Evolutionary conservation across 441 rosid species (phyloP).

Genomic region (Euphorbia corollata): DNA sequence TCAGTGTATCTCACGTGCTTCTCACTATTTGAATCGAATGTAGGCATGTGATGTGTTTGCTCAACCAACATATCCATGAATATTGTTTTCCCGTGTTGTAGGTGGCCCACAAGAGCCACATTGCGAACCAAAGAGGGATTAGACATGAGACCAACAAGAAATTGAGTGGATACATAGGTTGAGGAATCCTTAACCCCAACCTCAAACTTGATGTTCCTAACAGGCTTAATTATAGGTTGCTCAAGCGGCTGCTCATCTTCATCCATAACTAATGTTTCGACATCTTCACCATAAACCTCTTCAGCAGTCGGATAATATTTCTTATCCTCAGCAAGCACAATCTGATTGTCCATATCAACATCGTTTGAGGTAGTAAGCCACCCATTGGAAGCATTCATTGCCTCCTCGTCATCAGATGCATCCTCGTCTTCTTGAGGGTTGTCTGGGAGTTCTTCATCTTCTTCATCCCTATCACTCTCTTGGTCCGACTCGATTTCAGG

Average conservation of each 20-base stretch:
- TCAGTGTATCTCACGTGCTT: slow-evolving; percentile 88
- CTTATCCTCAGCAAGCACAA: slow-evolving; percentile 92
- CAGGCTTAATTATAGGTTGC: slow-evolving; percentile 78
- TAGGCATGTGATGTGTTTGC: slow-evolving; percentile 86
- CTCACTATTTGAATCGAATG: slow-evolving; percentile 71
- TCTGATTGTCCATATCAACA: slow-evolving; percentile 82
- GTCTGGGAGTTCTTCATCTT: slow-evolving; percentile 57
- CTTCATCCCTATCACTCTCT: slow-evolving; percentile 67
- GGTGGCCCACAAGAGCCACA: slow-evolving; percentile 88
- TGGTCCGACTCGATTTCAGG: slow-evolving; percentile 92
- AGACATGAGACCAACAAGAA: slow-evolving; percentile 89
- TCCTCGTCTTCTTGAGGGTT: slow-evolving; percentile 43
- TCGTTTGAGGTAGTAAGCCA: slow-evolving; percentile 71
- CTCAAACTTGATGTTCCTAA: slow-evolving; percentile 66
- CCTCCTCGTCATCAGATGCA: slow-evolving; percentile 56
- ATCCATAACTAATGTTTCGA: slow-evolving; percentile 90
- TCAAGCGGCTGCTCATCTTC: slow-evolving; percentile 92
- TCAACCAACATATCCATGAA: slow-evolving; percentile 98
- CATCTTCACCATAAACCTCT: slow-evolving; percentile 92
- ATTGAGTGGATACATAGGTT: slow-evolving; percentile 81
- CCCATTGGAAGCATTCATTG: slow-evolving; percentile 46
- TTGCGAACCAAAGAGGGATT: slow-evolving; percentile 76
- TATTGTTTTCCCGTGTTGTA: slow-evolving; percentile 87
- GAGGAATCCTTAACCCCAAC: slow-evolving; percentile 87
- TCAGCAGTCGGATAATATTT: slow-evolving; percentile 95